phyloP scores from a whole-genome alignment of 805 yeast genomes.

The Kuraishia capsulata region DNA sequence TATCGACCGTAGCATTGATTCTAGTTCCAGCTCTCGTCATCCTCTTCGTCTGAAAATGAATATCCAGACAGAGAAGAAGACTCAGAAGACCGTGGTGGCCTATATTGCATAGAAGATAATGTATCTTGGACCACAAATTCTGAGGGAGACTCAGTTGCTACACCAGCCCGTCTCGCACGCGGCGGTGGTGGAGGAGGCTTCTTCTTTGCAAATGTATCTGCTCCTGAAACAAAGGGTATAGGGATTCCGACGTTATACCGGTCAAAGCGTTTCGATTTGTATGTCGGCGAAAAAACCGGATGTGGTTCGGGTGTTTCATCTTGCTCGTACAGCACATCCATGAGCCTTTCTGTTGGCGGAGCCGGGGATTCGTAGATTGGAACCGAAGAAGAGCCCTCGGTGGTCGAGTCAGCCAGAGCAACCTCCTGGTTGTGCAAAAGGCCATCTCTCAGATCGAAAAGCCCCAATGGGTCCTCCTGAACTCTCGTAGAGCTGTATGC shows the following conservation, averaged over 20 bases:
- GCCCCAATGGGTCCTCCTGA: neutral
- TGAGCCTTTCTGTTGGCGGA: neutral
- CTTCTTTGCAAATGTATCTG: neutral
- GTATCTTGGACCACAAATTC: slow-evolving; percentile 1
- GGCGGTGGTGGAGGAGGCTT: slow-evolving; percentile 2
- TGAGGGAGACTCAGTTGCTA: no score
- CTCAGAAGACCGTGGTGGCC: no score
- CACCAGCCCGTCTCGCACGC: no score
- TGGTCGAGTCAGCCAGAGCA: neutral
- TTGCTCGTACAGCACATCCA: slow-evolving; percentile 3
- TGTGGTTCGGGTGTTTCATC: neutral
- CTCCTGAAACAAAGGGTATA: neutral
- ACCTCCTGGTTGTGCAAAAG: slow-evolving; percentile 2
- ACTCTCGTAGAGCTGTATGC: neutral
- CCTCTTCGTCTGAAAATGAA: no score
- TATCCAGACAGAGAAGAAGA: no score
- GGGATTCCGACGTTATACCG: neutral
- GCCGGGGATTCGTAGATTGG: neutral
- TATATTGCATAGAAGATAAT: slow-evolving; percentile 1
- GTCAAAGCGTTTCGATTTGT: neutral
- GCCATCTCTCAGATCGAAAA: slow-evolving; percentile 1
- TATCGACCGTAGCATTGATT: no score
- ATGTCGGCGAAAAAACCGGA: neutral
- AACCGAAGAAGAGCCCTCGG: no score
- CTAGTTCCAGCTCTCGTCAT: no score